Conservation (phyloP, 75 land plant species). For the Picea glauca region DNA sequence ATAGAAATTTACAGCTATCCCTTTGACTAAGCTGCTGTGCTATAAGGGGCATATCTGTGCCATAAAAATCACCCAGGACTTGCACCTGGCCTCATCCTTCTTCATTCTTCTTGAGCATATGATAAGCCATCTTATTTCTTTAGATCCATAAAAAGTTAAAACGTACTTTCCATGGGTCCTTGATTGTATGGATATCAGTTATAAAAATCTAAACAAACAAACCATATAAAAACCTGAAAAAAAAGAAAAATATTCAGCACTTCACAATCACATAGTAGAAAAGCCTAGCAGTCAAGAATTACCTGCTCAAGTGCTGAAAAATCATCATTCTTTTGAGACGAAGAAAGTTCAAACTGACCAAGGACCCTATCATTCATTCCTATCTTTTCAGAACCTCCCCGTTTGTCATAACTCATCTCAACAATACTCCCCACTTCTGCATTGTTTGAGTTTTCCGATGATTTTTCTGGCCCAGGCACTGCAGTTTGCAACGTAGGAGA, state of each 20-base stretch:
- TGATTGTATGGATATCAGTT: background rate
- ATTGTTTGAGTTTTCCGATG: background rate
- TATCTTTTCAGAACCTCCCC: background rate
- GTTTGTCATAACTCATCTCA: background rate
- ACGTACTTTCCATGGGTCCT: too few relatives aligned
- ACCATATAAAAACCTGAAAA: background rate
- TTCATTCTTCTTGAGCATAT: too few relatives aligned
- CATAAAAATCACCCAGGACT: too few relatives aligned
- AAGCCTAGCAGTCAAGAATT: background rate
- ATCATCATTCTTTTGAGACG: slow-evolving; percentile 51
- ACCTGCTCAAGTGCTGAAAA: slow-evolving; percentile 87
- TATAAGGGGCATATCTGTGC: too few relatives aligned
- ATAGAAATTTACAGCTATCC: too few relatives aligned
- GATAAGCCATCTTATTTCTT: too few relatives aligned
- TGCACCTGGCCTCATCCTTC: too few relatives aligned
- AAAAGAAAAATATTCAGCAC: background rate
- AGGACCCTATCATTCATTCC: slow-evolving; percentile 12
- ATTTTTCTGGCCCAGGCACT: slow-evolving; percentile 14
- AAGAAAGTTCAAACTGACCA: slow-evolving; percentile 15
- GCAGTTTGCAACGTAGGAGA: slow-evolving; percentile 14
- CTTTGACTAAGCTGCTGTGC: too few relatives aligned
- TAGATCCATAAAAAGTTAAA: too few relatives aligned
- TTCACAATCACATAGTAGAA: background rate
- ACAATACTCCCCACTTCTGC: background rate
- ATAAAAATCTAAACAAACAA: background rate